Base-by-base conservation (phyloP, 2,329 filamentous ascomycete species). In the Camptophora hylomeconis region DNA sequence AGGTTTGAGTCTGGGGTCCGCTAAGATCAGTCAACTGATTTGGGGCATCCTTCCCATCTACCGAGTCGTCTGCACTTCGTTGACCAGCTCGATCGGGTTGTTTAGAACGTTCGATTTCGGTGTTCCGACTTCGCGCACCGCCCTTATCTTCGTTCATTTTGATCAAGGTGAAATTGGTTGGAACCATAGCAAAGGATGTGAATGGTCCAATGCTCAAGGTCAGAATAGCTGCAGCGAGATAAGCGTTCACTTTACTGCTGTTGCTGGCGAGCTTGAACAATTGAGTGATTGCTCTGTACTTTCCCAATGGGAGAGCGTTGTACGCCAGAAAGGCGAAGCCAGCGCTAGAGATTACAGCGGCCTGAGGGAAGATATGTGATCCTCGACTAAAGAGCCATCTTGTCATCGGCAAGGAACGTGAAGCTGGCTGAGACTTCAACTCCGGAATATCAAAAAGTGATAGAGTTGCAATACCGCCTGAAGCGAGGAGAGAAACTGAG, bases 371-470 rank as follows among this genome's bases (percentile, higher is more conserved):
- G 17, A 50, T 37, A 36, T 54, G 52, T 5, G 50, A 54, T 28
- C 51, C 52, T 1, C 51, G 47, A 19, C 45, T 51, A 39, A 54
- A 55, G 17, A 54, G 47, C 51, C 51, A 55, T 22, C 49, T 48
- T 3, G 36, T 46, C 21, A 42, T 37, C n/a, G 52, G 52, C 2
- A 54, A 46, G 2, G 52, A 51, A 28, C 50, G 50, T 2, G 50
- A 53, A n/a, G 50, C 50, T 11, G 50, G 52, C 26, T 53, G 52
- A 1, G 52, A 48, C 35, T 41, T 37, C 7, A 54, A 33, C 7
- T 45, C 29, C 8, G 49, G 50, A 5, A 49, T 33, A 32, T 48
- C 42, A 41, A 54, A 54, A 26, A 52, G 30, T 17, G 51, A 49
- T 18, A 52, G 35, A 11, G 46, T 38, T 9, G 49, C 46, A 31